Base-by-base conservation (phyloP, 768 basidiomycete species). In the Pisolithus tinctorius region DNA sequence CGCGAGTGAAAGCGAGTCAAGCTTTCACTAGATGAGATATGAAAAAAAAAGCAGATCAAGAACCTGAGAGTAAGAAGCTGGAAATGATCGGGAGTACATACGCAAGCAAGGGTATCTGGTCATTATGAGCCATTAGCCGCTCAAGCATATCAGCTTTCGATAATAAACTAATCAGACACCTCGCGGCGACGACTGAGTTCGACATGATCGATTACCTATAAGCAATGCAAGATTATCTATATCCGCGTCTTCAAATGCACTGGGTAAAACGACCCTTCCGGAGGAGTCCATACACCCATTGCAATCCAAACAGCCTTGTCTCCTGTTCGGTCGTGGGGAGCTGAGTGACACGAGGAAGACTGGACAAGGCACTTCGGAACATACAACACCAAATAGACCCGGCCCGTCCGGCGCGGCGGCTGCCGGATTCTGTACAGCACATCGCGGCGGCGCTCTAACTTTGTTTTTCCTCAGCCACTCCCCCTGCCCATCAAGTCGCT, bases 1-100 rank as follows among this genome's bases (percentile, higher is more conserved):
- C 94, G 82, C 30, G 94, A 97, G 71, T 99, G 96, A 67, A 99
- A 99, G 49, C 94, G 86, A 43, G 96, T 97, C 56, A 99, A 78
- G 57, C 85, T 83, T 74, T 91, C 88, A 30, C 90, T 93, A 65
- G 41, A 48, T 52, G 56, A 51, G 34, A 14, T 34, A 56, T 14
- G 13, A 49, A 60, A 53, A 47, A 34, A 14, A 34, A 34, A 34
- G 11, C 13, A 14, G 50, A 63, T 60, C 53, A 55, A 59, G 63
- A 57, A 50, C 38, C 56, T 51, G 49, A 45, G 37, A 41, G 55
- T 54, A 31, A 49, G 2, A 44, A 9, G 29, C 31, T 14, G 13
- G 46, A 53, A 1, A 10, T 54, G 37, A 55, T 51, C 53, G 43
- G 57, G 40, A 17, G 41, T 52, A 75, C 81, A 61, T 75, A 92